Conservation (phyloP, 345 rosid genomes). For the Camelina neglecta region DNA sequence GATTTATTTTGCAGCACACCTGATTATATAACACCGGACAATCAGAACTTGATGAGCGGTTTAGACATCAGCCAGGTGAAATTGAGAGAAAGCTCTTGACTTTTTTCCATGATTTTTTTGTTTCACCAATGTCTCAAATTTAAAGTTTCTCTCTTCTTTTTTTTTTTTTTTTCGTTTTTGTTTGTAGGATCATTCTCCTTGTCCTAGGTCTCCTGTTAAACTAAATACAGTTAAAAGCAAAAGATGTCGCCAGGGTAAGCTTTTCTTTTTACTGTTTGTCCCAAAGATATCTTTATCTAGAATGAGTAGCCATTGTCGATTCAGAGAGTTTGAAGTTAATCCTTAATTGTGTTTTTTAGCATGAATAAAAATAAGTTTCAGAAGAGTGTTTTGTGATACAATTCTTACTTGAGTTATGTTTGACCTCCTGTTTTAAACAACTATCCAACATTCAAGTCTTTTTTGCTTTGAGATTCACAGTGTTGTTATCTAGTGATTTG, state of each 20-base stretch:
- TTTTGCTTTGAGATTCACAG: slow-evolving; percentile 5
- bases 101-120: neutral
- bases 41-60: slow-evolving; percentile 61
- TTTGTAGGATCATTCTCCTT: slow-evolving; percentile 70
- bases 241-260: slow-evolving; percentile 64
- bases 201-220: slow-evolving; percentile 96
- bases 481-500: neutral
- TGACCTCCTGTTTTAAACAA: neutral
- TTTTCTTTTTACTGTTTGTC: neutral
- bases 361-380: neutral
- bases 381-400: slow-evolving; percentile 1
- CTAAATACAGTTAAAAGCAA: slow-evolving; percentile 61
- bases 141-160: neutral
- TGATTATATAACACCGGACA: slow-evolving; percentile 91
- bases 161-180: neutral
- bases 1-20: slow-evolving; percentile 74
- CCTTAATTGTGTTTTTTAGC: neutral
- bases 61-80: slow-evolving; percentile 72
- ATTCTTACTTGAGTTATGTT: neutral
- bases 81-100: neutral
- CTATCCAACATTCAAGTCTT: neutral
- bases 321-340: neutral
- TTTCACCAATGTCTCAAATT: neutral
- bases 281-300: neutral
- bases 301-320: slow-evolving; percentile 5